A percentile compares a stretch with the other conserved stretches of the same genome.
Conservation (phyloP, 352 stramenopile species). For the Globisporangium alternatum region DNA sequence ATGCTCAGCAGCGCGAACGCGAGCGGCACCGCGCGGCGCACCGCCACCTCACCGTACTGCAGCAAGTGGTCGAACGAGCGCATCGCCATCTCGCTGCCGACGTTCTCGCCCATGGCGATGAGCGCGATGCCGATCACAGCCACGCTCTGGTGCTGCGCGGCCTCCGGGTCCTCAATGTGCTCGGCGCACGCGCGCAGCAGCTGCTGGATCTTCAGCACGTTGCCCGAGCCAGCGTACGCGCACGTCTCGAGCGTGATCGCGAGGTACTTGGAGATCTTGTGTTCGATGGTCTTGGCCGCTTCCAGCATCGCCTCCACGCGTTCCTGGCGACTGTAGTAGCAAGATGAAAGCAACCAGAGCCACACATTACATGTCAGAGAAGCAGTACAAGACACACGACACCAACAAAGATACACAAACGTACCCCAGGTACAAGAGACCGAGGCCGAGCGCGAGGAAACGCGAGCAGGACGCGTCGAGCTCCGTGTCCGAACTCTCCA, state of each 20-base stretch:
- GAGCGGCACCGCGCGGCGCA: constrained; percentile 96
- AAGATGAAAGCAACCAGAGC: not conserved
- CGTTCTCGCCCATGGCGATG: constrained; percentile 97
- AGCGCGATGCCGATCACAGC: constrained; percentile 97
- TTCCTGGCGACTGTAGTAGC: constrained; percentile 66
- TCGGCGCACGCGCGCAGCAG: constrained; percentile 97
- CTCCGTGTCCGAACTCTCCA: constrained; percentile 97
- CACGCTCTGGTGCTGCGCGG: constrained; percentile 89
- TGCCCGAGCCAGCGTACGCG: constrained; percentile 98
- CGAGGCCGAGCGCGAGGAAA: constrained; percentile 97
- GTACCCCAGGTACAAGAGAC: constrained; percentile 96
- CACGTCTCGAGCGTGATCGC: constrained; percentile 97
- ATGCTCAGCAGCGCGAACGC: constrained; percentile 96
- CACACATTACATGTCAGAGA: not conserved
- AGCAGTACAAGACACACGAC: not conserved
- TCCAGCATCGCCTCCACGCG: constrained; percentile 99
- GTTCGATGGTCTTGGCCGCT: constrained; percentile 97
- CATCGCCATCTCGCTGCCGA: constrained; percentile 98
- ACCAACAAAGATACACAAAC: constrained; percentile 18
- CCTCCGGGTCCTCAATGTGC: constrained; percentile 89
- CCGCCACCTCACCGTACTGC: constrained; percentile 98
- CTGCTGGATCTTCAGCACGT: constrained; percentile 98
- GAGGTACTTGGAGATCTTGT: constrained; percentile 97
- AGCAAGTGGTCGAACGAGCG: constrained; percentile 99
- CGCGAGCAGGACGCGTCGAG: constrained; percentile 95